Conservation (phyloP, 805 yeast genomes). For the Saturnispora mendoncae region DNA sequence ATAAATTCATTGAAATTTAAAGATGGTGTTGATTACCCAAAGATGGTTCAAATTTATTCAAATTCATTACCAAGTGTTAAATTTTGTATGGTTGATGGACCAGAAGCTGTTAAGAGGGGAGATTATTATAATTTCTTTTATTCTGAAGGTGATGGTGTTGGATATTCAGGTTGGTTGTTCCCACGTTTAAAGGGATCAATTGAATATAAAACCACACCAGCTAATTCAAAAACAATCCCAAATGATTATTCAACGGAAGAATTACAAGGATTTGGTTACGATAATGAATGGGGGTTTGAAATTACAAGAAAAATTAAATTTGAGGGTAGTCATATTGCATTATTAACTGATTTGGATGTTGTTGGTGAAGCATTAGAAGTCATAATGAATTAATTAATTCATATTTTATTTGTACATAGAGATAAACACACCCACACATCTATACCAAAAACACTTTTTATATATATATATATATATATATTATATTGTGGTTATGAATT, state of each 20-base stretch:
- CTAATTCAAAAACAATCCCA: not conserved
- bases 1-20: slow-evolving; percentile 47
- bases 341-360: slow-evolving; percentile 64
- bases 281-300: slow-evolving; percentile 48
- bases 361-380: slow-evolving; percentile 67
- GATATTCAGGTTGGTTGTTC: slow-evolving; percentile 71
- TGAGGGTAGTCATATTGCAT: slow-evolving; percentile 66
- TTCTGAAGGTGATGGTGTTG: slow-evolving; percentile 93
- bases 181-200: slow-evolving; percentile 39
- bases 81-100: slow-evolving; percentile 59
- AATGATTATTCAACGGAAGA: slow-evolving; percentile 6
- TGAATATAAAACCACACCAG: not conserved
- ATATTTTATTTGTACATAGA: no score
- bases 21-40: slow-evolving; percentile 55
- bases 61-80: slow-evolving; percentile 77
- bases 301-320: slow-evolving; percentile 60
- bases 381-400: slow-evolving; percentile 49
- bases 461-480: not conserved
- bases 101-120: slow-evolving; percentile 59
- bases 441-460: not conserved
- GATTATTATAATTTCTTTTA: slow-evolving; percentile 68
- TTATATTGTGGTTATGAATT: not conserved
- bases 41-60: slow-evolving; percentile 75
- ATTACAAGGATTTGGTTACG: slow-evolving; percentile 14
- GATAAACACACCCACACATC: slow-evolving; percentile 22